These are phyloP conservation scores for Euphorbia lathyris DNA, from an alignment of 345 rosid genomes.

Conservation along the genomic window DNA sequence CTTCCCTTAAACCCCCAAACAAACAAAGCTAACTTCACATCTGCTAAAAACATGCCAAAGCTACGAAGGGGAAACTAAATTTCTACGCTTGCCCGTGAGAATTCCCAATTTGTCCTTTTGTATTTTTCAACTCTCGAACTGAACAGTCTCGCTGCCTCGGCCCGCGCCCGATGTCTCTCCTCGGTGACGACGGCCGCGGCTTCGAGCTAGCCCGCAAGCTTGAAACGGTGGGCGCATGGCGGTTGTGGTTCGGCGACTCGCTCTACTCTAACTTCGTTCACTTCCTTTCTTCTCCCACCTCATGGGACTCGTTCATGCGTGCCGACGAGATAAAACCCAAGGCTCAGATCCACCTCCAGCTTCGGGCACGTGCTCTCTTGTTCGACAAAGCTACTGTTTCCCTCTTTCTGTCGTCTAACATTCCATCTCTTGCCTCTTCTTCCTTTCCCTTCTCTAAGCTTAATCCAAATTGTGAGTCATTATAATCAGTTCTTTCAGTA, in stretches of 20 bases:
- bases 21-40: too few species aligned
- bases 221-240: conserved; percentile 71
- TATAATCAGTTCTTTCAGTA: background rate
- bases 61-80: too few species aligned
- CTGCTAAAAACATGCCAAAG: too few species aligned
- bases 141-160: too few species aligned
- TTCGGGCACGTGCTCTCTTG: conserved; percentile 83
- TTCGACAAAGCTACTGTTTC: conserved; percentile 76
- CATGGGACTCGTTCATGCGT: conserved; percentile 84
- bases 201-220: conserved; percentile 79
- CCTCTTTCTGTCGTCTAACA: conserved; percentile 56
- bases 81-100: too few species aligned
- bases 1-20: too few species aligned
- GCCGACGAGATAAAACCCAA: conserved; percentile 64
- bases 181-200: conserved; percentile 90
- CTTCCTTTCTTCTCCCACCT: conserved; percentile 59
- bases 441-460: conserved; percentile 60
- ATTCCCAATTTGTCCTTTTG: background rate
- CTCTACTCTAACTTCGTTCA: conserved; percentile 46
- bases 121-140: background rate
- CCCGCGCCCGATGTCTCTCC: conserved; percentile 48
- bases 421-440: conserved; percentile 22
- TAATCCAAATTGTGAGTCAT: conserved; percentile 55
- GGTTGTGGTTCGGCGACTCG: conserved; percentile 82
- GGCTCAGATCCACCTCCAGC: conserved; percentile 85